Base-by-base conservation (phyloP, 176 grass and related monocot species). In the Echinochloa phyllopogon region DNA sequence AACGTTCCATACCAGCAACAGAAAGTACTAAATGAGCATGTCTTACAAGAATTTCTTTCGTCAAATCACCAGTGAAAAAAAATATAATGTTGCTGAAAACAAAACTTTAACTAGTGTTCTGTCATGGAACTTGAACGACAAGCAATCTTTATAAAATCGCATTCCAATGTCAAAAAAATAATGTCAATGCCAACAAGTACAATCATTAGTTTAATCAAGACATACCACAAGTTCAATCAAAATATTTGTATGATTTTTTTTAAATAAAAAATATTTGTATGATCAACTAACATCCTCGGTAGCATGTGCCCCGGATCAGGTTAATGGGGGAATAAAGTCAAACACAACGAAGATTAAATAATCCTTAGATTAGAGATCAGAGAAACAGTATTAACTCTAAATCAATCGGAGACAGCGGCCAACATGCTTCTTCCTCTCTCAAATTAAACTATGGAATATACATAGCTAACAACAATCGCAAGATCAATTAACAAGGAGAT, bases 241-340 rank as follows among this genome's bases (percentile, higher is more conserved):
- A 25, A 79, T 36, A 27, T 57, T 16, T 25, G 58, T 1, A 75
- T 14, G 49, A 70, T 63, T n/a, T n/a, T n/a, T n/a, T n/a, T n/a
- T n/a, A n/a, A n/a, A n/a, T n/a, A n/a, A n/a, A 33, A 60, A 25
- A 79, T 36, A 27, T 57, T 16, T 25, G 58, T 1, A 75, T 14
- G 49, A 70, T 63, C 33, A 42, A 68, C 21, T 38, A 81, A 68
- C 70, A 81, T 85, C 47, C 61, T 81, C 70, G 13, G 36, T 52
- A 81, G 51, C 77, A 81, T 62, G 82, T 70, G 60, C 87, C 69
- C 6, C 23, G n/a, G 9, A 89, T 76, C 77, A 85, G 49, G 65
- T 37, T 9, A 20, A 49, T 78, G 15, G 56, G 20, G 55, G 66
- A 79, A 37, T 84, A 55, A 85, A 48, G 62, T 62, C n/a, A 79